Conservation (phyloP, 331 rosid species). For the Malus hybrid region DNA sequence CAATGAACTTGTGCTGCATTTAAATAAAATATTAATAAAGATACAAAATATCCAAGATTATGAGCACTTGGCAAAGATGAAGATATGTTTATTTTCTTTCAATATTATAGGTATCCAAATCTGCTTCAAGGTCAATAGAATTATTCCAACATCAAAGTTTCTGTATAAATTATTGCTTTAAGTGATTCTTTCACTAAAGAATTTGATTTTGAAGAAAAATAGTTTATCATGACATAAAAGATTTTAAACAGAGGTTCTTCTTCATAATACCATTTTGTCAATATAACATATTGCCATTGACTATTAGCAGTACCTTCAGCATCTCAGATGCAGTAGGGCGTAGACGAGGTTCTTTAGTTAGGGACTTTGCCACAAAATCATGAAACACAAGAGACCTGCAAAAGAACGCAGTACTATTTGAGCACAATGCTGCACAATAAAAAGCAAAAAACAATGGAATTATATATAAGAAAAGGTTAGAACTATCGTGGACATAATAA, state of each 20-base stretch:
- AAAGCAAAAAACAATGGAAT: background rate
- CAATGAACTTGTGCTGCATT: slow-evolving; percentile 86
- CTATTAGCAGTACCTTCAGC: slow-evolving; percentile 63
- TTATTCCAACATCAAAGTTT: background rate
- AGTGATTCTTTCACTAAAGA: background rate
- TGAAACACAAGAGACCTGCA: slow-evolving; percentile 91
- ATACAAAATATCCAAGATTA: slow-evolving; percentile 14
- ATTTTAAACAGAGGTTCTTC: background rate
- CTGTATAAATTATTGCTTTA: background rate
- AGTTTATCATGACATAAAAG: background rate
- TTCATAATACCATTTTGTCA: background rate
- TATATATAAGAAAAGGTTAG: background rate
- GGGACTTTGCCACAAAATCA: slow-evolving; percentile 95
- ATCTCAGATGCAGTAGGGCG: slow-evolving; percentile 95
- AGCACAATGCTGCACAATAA: background rate
- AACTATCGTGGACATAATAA: background rate
- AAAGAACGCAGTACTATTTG: slow-evolving; percentile 17
- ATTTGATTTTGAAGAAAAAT: background rate
- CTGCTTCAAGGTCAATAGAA: background rate
- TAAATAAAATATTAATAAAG: slow-evolving; percentile 6
- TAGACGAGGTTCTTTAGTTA: slow-evolving; percentile 89
- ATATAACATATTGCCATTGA: background rate
- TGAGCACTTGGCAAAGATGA: background rate
- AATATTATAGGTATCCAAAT: background rate
- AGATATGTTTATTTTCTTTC: background rate